These are phyloP conservation scores for Hordeum pubiflorum DNA, from an alignment of 202 grass and related monocot genomes.

Conservation along the genomic window DNA sequence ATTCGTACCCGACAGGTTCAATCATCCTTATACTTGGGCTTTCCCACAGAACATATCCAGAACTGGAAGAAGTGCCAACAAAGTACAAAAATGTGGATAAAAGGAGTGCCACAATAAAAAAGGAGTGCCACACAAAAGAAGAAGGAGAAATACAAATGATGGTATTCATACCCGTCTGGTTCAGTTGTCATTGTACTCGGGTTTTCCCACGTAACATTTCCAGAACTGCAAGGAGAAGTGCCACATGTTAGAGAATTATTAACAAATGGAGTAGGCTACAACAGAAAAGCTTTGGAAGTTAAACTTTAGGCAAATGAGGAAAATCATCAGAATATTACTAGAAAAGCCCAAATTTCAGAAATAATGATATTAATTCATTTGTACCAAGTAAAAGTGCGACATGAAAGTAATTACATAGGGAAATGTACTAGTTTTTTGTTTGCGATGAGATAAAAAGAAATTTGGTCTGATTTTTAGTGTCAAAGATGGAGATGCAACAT, in stretches of 20 bases:
- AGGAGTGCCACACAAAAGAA: not conserved
- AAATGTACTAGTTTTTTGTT: not conserved
- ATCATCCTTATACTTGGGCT: not conserved
- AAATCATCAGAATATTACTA: not conserved
- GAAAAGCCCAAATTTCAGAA: not conserved
- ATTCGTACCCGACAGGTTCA: constrained; percentile 36
- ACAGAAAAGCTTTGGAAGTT: not conserved
- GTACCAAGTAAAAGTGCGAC: not conserved
- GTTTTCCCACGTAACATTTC: not conserved
- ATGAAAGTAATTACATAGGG: not conserved
- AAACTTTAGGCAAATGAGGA: not conserved
- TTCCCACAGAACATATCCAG: constrained; percentile 12
- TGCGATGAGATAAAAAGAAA: not conserved
- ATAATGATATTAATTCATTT: not conserved
- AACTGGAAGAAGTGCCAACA: constrained; percentile 33
- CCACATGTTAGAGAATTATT: not conserved
- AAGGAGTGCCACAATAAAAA: not conserved
- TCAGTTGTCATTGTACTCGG: not conserved
- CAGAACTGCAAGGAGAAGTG: not conserved
- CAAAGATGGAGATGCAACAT: not conserved
- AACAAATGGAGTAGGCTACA: not conserved
- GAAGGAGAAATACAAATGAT: no score
- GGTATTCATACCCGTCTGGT: constrained; percentile 24
- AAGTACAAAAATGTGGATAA: not conserved
- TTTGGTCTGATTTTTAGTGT: not conserved